Base-by-base conservation (phyloP, 2,329 filamentous ascomycete species). In the Cordyceps cateniannulata region DNA sequence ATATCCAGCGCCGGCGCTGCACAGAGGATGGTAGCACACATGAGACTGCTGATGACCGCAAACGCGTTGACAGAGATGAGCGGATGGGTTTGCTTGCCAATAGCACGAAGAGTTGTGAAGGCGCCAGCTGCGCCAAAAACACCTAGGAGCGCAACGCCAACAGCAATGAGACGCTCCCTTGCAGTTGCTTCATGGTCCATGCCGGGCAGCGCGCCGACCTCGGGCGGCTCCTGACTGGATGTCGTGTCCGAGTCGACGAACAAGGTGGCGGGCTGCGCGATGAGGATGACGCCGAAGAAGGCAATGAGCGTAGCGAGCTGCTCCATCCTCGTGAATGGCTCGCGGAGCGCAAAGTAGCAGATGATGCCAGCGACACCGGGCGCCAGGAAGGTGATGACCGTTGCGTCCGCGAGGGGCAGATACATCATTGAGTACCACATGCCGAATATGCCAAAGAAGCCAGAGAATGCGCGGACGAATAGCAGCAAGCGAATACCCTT, bases 31-130 rank as follows among this genome's bases (percentile, higher is more conserved):
- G 84, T 66, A 2, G 81, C 70, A 48, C 86, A 87, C 52, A 96
- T 85, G 2, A 92, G 67, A 0, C 85, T 87, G 66, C 87, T 90
- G 76, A 84, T 87, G 0, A 79, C 76, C 3, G 86, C 85, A 69
- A 96, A 96, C 73, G 93, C 96, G 68, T 91, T 96, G 60, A 96
- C 90, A 2, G 85, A 89, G 61, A 96, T 85, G n/a, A 96, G 78
- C 0, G 92, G 85, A 69, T 96, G 91, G 0, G 89, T 88, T 29
- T 90, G 83, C 66, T 85, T 84, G 16, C 93, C 92, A 63, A 96
- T 93, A 73, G 88, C 85, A 18, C 91, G 82, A 64, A 96, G 88
- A 0, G 84, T 84, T 0, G 86, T 91, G 68, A 87, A 92, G 8
- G 91, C 90, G 3, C 83, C 83, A 0, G 90, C 85, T 8, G 86